phyloP scores from a whole-genome alignment of 768 basidiomycete genomes.

The Mycena maculata region DNA sequence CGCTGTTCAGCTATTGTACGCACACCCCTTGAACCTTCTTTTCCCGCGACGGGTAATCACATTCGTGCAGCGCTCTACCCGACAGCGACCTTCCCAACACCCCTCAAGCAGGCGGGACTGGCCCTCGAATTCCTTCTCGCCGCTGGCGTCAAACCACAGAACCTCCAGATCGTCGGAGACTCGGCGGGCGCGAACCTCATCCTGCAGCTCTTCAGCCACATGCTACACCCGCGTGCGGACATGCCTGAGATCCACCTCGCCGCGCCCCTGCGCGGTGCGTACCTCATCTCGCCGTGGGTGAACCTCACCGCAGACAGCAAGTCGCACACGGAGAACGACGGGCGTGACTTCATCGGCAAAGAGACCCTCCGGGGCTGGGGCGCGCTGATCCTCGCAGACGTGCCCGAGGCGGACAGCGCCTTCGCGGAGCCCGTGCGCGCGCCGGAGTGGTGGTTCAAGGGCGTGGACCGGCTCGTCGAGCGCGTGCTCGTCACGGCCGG shows the following conservation, averaged over 20 bases:
- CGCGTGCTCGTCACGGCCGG: slow-evolving; percentile 52
- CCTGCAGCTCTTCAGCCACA: slow-evolving; percentile 46
- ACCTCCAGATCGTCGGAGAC: slow-evolving; percentile 49
- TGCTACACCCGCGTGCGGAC: slow-evolving; percentile 43
- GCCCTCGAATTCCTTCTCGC: slow-evolving; percentile 45
- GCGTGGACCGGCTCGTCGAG: slow-evolving; percentile 44
- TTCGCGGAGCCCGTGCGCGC: slow-evolving; percentile 48
- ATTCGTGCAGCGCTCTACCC: slow-evolving; percentile 40
- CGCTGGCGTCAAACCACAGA: slow-evolving; percentile 45
- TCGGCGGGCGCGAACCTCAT: slow-evolving; percentile 51
- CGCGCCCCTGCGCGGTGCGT: slow-evolving; percentile 39
- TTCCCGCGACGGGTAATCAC: neutral
- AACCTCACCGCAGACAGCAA: slow-evolving; percentile 38
- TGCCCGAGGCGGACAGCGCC: slow-evolving; percentile 41
- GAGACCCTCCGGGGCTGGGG: slow-evolving; percentile 31
- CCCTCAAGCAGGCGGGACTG: slow-evolving; percentile 42
- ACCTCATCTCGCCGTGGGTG: slow-evolving; percentile 52
- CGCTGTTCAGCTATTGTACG: slow-evolving; percentile 48
- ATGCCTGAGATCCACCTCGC: slow-evolving; percentile 38
- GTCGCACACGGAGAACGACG: slow-evolving; percentile 41
- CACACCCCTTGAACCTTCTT: neutral
- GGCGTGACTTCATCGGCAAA: slow-evolving; percentile 40
- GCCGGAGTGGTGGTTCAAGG: slow-evolving; percentile 48
- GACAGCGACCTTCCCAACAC: slow-evolving; percentile 43
- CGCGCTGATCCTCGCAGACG: slow-evolving; percentile 37